phyloP scores from a whole-genome alignment of 768 basidiomycete genomes.

The Russula compacta region DNA sequence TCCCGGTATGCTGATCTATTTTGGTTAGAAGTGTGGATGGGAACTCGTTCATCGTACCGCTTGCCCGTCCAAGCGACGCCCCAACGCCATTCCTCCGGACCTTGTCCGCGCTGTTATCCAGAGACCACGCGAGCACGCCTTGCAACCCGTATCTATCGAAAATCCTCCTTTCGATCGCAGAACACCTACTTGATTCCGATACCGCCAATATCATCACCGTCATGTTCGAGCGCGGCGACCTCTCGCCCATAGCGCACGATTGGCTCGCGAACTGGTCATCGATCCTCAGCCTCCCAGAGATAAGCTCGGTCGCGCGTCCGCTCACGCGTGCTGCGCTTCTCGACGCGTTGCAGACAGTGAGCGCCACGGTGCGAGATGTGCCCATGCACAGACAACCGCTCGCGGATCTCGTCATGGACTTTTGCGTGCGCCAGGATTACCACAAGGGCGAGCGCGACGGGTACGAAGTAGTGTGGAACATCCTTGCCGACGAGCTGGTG shows the following conservation, averaged over 20 bases:
- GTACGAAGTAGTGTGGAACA: slow-evolving; percentile 20
- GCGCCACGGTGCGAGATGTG: slow-evolving; percentile 63
- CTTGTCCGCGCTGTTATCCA: slow-evolving; percentile 52
- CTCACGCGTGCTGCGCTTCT: slow-evolving; percentile 49
- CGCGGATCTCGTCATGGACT: slow-evolving; percentile 45
- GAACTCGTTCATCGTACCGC: slow-evolving; percentile 39
- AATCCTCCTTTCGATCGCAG: slow-evolving; percentile 54
- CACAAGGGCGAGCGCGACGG: slow-evolving; percentile 14
- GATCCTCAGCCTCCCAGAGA: slow-evolving; percentile 39
- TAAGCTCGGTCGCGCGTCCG: slow-evolving; percentile 31
- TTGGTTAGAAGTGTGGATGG: slow-evolving; percentile 37
- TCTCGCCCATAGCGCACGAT: slow-evolving; percentile 61
- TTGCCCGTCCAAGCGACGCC: slow-evolving; percentile 44
- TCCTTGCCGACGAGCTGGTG: slow-evolving; percentile 23
- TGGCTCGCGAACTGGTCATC: slow-evolving; percentile 64
- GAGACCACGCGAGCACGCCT: slow-evolving; percentile 44
- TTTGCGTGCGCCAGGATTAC: slow-evolving; percentile 32
- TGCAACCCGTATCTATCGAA: slow-evolving; percentile 54
- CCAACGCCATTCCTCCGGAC: slow-evolving; percentile 53
- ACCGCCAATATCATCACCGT: slow-evolving; percentile 50
- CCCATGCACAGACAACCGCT: slow-evolving; percentile 47
- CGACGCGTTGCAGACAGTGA: slow-evolving; percentile 46
- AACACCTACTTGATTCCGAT: slow-evolving; percentile 61
- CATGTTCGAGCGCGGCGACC: slow-evolving; percentile 59
- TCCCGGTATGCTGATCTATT: not conserved